Base-by-base conservation (phyloP, 1,284 basidiomycete species). In the Ceratobasidium sp. region DNA sequence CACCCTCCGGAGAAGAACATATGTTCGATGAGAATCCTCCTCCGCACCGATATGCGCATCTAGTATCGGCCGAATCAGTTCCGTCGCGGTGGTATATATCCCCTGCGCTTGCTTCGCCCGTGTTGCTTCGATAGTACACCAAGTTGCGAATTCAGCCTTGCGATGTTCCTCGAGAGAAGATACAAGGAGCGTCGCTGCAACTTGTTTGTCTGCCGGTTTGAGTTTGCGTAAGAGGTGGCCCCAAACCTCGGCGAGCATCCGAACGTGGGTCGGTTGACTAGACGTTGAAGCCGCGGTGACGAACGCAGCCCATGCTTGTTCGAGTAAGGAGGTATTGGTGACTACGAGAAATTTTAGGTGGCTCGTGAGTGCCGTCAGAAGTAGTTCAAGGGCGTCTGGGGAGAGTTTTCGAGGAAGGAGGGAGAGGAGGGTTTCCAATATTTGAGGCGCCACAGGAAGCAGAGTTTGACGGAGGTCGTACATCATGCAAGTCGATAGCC, bases 181-280 rank as follows among this genome's bases (percentile, higher is more conserved):
- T 10, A 76, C 82, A 73, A 92, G 79, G 1, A 88, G 67, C 3
- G 74, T 71, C 2, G 89, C 80, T 0, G 84, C 85, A 47, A 80
- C 79, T 69, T 84, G 84, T 27, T 87, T 80, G 4, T 82, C 79
- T 20, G 80, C 78, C 0, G 79, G 75, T 77, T 89, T 91, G 69
- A 91, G 74, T 70, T 87, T 81, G 65, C 91, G 81, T 53, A 93
- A 74, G 0, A 87, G 82, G 4, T 83, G 83, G 0, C 88, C 90
- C 92, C 90, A 93, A 1, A 91, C 88, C 74, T 93, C 92, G 0
- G 90, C 88, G 8, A 88, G 81, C 0, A 89, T 86, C 35, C 89
- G 80, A 73, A 68, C 54, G 32, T 89, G 88, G 4, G 91, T 83
- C 70, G 91, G 89, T 0, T 85, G 82, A 69, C 83, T 79, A 75